These are phyloP conservation scores for Fusarium sulawesiense DNA, from an alignment of 2,329 filamentous ascomycete genomes.

Conservation along the genomic window DNA sequence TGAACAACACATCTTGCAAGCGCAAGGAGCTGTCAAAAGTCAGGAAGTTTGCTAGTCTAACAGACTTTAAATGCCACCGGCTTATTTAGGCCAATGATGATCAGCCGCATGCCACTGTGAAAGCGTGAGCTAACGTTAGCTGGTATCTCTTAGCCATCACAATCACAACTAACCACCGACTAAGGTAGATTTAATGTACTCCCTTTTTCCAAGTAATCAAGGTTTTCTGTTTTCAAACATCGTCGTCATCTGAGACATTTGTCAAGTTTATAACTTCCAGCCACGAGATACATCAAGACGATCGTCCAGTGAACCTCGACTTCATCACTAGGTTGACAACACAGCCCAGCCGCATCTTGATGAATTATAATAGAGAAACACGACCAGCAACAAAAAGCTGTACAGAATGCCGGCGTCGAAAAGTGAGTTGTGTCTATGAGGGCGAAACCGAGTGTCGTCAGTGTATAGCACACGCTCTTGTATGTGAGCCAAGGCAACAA, in stretches of 20 bases:
- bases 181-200: not conserved
- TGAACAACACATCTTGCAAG: not conserved
- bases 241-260: slow-evolving; percentile 6
- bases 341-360: not conserved
- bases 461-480: slow-evolving; percentile 58
- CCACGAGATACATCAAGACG: not conserved
- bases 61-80: not conserved
- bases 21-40: not conserved
- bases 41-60: not conserved
- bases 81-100: not conserved
- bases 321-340: not conserved
- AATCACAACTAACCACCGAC: not conserved
- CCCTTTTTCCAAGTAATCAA: not conserved
- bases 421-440: slow-evolving; percentile 60
- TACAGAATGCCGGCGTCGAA: slow-evolving; percentile 59
- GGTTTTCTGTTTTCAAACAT: not conserved
- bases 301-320: slow-evolving; percentile 3
- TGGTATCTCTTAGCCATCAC: not conserved
- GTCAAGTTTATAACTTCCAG: not conserved
- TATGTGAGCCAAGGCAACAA: slow-evolving; percentile 59
- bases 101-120: not conserved
- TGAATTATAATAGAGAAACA: slow-evolving; percentile 41
- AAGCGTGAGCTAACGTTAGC: not conserved
- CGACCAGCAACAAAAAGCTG: slow-evolving; percentile 51
- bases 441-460: slow-evolving; percentile 55